Evolutionary conservation across 176 grass and related monocot species (phyloP).

Genomic region (Carex littledalei): DNA sequence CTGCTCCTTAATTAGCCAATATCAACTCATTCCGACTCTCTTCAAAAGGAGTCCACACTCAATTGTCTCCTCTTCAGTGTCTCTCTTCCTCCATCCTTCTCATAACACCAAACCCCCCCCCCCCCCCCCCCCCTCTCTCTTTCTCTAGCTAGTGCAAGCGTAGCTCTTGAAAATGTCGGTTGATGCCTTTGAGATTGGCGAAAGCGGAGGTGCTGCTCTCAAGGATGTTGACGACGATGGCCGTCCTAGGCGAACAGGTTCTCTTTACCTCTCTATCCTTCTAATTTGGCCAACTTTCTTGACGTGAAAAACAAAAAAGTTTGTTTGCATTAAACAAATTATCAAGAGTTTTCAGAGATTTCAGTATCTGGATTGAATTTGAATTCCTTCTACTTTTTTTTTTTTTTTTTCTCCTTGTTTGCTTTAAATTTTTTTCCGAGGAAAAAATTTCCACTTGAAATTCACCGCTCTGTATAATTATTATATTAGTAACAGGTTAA

Average conservation of each 20-base stretch:
- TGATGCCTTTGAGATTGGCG: constrained; percentile 45
- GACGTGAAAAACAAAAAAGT: too few relatives aligned
- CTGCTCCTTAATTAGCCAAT: background rate
- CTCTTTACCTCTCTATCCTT: background rate
- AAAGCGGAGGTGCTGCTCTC: constrained; percentile 24
- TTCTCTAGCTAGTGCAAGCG: background rate
- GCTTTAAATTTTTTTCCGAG: background rate
- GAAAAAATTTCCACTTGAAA: background rate
- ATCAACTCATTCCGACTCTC: background rate
- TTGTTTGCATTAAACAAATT: background rate
- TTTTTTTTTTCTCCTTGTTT: background rate
- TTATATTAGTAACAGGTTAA: constrained; percentile 7
- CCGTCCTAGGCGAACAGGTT: constrained; percentile 56
- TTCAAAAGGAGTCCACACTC: constrained; percentile 21
- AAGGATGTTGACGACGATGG: constrained; percentile 77
- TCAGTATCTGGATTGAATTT: background rate
- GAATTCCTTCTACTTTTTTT: background rate
- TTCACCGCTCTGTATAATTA: constrained; percentile 16
- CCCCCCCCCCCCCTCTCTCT: background rate
- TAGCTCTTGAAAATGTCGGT: constrained; percentile 28
- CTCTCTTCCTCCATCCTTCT: background rate
- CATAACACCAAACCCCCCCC: background rate
- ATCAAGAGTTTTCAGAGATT: background rate
- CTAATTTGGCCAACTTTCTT: background rate
- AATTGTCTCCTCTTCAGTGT: background rate